phyloP scores from a whole-genome alignment of 2,329 filamentous ascomycete genomes.

The Pezicula rhizophila region DNA sequence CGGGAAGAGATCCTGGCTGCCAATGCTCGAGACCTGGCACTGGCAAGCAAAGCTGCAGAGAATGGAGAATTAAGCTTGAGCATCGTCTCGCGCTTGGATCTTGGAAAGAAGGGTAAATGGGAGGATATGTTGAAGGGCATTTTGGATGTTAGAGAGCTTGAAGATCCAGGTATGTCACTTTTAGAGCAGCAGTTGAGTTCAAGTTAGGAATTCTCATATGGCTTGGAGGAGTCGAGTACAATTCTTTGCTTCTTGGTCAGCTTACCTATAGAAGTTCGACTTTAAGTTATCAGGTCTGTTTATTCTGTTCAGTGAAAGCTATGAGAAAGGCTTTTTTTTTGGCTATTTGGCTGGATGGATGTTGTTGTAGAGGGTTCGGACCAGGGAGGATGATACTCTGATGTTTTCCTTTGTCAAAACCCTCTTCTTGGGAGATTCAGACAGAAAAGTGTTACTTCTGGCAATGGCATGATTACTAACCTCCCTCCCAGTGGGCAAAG shows the following conservation, averaged over 20 bases:
- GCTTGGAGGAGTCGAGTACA: no score
- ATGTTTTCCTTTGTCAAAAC: no score
- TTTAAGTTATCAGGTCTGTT: no score
- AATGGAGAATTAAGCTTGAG: constrained; percentile 74
- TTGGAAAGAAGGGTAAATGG: constrained; percentile 83
- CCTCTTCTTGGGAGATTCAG: not conserved
- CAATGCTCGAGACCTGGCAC: constrained; percentile 75
- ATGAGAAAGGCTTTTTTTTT: no score
- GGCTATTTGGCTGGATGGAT: no score
- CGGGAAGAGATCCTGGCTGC: constrained; percentile 76
- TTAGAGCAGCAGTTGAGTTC: no score
- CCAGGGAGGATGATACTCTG: no score
- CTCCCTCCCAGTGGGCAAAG: constrained; percentile 61
- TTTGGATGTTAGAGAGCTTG: constrained; percentile 74
- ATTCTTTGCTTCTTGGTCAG: no score
- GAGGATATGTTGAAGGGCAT: constrained; percentile 98
- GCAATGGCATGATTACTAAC: not conserved
- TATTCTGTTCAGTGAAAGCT: no score
- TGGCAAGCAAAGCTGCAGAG: constrained; percentile 66
- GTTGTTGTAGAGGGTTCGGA: no score
- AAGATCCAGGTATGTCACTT: constrained; percentile 66
- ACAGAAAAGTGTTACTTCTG: not conserved
- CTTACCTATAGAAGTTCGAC: no score
- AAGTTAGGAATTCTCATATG: no score
- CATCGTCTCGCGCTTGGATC: constrained; percentile 80